Evolutionary conservation across 495 filamentous ascomycete species (phyloP).

Genomic region (Jackrogersella minutella): DNA sequence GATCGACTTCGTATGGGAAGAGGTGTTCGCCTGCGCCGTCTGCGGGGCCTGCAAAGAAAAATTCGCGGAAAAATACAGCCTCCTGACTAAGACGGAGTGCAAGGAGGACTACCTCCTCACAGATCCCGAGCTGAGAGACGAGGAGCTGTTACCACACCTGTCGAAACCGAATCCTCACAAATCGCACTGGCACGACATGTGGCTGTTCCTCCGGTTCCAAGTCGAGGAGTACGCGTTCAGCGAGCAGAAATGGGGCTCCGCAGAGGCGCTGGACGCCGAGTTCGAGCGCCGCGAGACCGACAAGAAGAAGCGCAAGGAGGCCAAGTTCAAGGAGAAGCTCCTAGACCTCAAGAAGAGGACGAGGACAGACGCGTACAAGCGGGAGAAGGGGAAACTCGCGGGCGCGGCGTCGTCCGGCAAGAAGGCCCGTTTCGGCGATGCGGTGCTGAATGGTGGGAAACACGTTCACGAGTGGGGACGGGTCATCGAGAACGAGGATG

Average conservation of each 20-base stretch:
- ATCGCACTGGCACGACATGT: conserved; percentile 96
- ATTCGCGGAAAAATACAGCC: conserved; percentile 86
- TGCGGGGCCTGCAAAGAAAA: conserved; percentile 71
- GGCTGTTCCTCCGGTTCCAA: conserved; percentile 92
- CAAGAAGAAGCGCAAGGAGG: conserved; percentile 88
- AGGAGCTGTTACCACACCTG: conserved; percentile 84
- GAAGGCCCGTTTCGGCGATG: conserved; percentile 77
- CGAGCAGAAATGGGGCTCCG: conserved; percentile 80
- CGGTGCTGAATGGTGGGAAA: conserved; percentile 67
- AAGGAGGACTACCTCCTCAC: conserved; percentile 95
- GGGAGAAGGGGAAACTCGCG: conserved; percentile 57
- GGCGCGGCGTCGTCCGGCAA: conserved; percentile 47
- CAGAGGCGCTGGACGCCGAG: conserved; percentile 86
- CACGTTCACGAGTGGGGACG: conserved; percentile 96
- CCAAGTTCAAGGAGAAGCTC: conserved; percentile 88
- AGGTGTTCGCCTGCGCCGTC: conserved; percentile 53
- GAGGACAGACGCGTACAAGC: conserved; percentile 85
- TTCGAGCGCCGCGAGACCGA: conserved; percentile 81
- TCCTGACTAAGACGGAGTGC: conserved; percentile 96
- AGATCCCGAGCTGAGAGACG: conserved; percentile 87
- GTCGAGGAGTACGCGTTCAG: conserved; percentile 89
- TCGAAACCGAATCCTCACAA: conserved; percentile 95
- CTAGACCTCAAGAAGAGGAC: conserved; percentile 92
- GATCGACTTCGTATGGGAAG: conserved; percentile 95
- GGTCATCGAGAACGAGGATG: conserved; percentile 78